Conservation (phyloP, 345 rosid species). For the Atalantia buxifolia region DNA sequence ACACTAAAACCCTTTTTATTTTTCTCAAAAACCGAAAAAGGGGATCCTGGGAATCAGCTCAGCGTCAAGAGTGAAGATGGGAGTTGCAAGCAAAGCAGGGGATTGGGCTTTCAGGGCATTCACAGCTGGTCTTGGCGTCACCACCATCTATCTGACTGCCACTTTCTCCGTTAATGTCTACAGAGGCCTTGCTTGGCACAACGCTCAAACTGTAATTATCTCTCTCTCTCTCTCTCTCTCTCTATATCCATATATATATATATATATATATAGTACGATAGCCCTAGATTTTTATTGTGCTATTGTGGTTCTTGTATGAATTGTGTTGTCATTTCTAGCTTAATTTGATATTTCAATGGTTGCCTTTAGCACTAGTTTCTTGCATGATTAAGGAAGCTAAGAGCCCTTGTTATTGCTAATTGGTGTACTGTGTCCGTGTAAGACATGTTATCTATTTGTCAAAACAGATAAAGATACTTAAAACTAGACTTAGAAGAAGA, state of each 20-base stretch:
- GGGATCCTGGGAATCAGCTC: neutral
- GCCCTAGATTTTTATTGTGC: neutral
- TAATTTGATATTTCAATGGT: neutral
- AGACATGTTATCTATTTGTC: neutral
- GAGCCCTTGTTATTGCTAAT: neutral
- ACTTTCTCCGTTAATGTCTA: conserved; percentile 78
- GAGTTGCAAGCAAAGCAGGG: conserved; percentile 51
- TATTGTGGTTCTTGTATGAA: neutral
- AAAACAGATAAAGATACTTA: neutral
- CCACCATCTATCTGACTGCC: conserved; percentile 68
- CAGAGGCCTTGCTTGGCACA: conserved; percentile 78
- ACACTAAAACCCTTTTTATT: neutral
- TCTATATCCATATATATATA: neutral
- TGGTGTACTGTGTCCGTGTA: neutral
- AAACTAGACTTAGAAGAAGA: neutral
- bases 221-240: neutral
- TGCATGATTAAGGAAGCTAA: neutral
- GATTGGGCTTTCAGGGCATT: conserved; percentile 74
- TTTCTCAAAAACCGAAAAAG: neutral
- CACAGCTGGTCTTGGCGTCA: conserved; percentile 69
- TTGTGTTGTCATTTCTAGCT: neutral
- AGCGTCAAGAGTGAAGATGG: conserved; percentile 33
- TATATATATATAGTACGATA: too few relatives aligned
- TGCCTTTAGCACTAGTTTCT: neutral
- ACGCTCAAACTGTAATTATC: conserved; percentile 53